Evolutionary conservation across 306 rosid species (phyloP).

Genomic region (Boehmeria nivea): DNA sequence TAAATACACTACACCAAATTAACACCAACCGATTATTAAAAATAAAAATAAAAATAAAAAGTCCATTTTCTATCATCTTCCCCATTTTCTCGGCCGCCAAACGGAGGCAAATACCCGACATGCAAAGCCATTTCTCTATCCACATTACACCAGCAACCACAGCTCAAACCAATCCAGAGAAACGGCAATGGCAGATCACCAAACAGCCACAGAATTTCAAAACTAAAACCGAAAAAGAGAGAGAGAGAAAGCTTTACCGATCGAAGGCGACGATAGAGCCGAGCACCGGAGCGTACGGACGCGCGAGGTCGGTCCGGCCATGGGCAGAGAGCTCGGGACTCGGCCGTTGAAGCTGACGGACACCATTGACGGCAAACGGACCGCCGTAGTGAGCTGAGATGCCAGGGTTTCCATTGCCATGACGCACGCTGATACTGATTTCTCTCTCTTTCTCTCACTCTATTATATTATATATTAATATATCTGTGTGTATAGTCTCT

Average conservation of each 20-base stretch:
- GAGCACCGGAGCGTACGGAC: conserved; percentile 43
- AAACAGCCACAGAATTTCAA: neutral
- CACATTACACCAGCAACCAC: neutral
- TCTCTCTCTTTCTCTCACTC: neutral
- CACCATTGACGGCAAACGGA: conserved; percentile 12
- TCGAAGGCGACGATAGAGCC: conserved; percentile 24
- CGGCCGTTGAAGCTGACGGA: conserved; percentile 24
- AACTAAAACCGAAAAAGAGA: neutral
- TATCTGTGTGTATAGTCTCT: too few relatives aligned
- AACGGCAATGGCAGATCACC: conserved; percentile 1
- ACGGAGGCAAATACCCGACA: neutral
- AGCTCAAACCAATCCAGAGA: conserved; percentile 11
- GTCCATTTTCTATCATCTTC: neutral
- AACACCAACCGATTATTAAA: neutral
- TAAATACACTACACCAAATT: neutral
- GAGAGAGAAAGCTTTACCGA: conserved; percentile 27
- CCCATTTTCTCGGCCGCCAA: too few relatives aligned
- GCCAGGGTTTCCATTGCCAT: conserved; percentile 42
- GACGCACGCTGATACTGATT: neutral
- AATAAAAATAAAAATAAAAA: neutral
- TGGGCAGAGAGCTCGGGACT: conserved; percentile 17
- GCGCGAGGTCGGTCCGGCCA: conserved; percentile 15
- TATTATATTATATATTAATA: too few relatives aligned
- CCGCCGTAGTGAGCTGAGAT: conserved; percentile 12
- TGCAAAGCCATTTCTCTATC: neutral